A percentile compares a stretch with the other conserved stretches of the same genome.
phyloP scores from a whole-genome alignment of 495 filamentous ascomycete species.

The Talaromyces wortmannii region DNA sequence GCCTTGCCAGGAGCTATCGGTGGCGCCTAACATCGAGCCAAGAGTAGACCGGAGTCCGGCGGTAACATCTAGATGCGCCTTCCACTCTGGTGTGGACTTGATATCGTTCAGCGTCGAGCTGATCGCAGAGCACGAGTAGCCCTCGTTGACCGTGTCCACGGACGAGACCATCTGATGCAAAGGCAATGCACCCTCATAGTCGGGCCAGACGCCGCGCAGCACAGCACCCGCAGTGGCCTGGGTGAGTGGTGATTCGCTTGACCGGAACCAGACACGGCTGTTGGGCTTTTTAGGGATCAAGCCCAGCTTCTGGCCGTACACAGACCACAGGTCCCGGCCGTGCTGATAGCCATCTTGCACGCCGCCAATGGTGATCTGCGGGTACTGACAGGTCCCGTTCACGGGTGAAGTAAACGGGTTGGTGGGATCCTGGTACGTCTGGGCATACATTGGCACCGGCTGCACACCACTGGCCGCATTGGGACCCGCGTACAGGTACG shows the following conservation, averaged over 20 bases:
- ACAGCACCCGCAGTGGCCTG: slow-evolving; percentile 33
- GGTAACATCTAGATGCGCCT: slow-evolving; percentile 28
- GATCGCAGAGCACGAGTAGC: slow-evolving; percentile 26
- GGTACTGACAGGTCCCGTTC: slow-evolving; percentile 36
- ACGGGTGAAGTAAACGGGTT: slow-evolving; percentile 30
- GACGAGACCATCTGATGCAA: slow-evolving; percentile 31
- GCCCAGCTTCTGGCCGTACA: slow-evolving; percentile 29
- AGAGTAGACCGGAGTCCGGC: slow-evolving; percentile 20
- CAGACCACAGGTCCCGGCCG: slow-evolving; percentile 28
- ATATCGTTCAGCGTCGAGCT: slow-evolving; percentile 16
- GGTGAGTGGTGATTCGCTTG: slow-evolving; percentile 28
- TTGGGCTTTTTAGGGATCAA: slow-evolving; percentile 22
- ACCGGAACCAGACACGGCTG: slow-evolving; percentile 30
- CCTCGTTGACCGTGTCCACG: slow-evolving; percentile 31
- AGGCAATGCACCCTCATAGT: slow-evolving; percentile 23
- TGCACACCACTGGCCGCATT: slow-evolving; percentile 10
- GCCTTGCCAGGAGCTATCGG: slow-evolving; percentile 21
- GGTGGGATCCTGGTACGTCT: slow-evolving; percentile 29
- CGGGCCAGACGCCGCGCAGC: slow-evolving; percentile 31
- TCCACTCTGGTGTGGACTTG: slow-evolving; percentile 26
- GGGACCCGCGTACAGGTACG: slow-evolving; percentile 29
- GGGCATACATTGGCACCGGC: slow-evolving; percentile 30
- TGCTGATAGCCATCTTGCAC: slow-evolving; percentile 35
- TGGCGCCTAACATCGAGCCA: slow-evolving; percentile 28
- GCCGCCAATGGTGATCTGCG: slow-evolving; percentile 37